Conservation (phyloP, 768 basidiomycete genomes). For the Amanita fuliginea region DNA sequence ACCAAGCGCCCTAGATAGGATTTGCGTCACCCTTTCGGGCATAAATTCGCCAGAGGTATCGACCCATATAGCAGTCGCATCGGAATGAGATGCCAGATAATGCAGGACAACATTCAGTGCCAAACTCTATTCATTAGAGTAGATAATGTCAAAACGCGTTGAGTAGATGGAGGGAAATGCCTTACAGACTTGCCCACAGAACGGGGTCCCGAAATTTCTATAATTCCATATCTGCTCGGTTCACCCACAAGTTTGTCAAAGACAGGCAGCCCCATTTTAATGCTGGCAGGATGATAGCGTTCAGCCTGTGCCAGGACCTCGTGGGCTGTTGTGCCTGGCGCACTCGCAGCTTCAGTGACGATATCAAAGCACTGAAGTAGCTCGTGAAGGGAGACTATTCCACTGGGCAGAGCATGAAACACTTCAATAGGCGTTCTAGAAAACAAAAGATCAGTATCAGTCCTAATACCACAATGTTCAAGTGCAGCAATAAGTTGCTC, state of each 20-base stretch:
- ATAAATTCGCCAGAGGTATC: slow-evolving; percentile 65
- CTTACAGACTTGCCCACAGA: slow-evolving; percentile 63
- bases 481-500: slow-evolving; percentile 33
- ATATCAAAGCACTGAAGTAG: slow-evolving; percentile 27
- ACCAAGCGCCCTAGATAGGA: slow-evolving; percentile 22
- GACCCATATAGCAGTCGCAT: slow-evolving; percentile 51
- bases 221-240: slow-evolving; percentile 37
- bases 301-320: slow-evolving; percentile 18
- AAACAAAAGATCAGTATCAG: slow-evolving; percentile 50
- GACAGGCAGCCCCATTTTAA: slow-evolving; percentile 27
- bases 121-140: slow-evolving; percentile 34
- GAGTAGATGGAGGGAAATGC: background rate
- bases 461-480: slow-evolving; percentile 37
- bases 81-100: slow-evolving; percentile 28
- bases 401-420: slow-evolving; percentile 37
- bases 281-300: slow-evolving; percentile 14
- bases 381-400: slow-evolving; percentile 36
- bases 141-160: background rate
- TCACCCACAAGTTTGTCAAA: slow-evolving; percentile 44
- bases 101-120: slow-evolving; percentile 48
- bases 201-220: slow-evolving; percentile 61
- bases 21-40: slow-evolving; percentile 28
- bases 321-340: slow-evolving; percentile 26
- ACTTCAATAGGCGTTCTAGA: slow-evolving; percentile 35
- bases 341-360: slow-evolving; percentile 32